Evolutionary conservation across 345 rosid species (phyloP).

Genomic region (Viola odorata): DNA sequence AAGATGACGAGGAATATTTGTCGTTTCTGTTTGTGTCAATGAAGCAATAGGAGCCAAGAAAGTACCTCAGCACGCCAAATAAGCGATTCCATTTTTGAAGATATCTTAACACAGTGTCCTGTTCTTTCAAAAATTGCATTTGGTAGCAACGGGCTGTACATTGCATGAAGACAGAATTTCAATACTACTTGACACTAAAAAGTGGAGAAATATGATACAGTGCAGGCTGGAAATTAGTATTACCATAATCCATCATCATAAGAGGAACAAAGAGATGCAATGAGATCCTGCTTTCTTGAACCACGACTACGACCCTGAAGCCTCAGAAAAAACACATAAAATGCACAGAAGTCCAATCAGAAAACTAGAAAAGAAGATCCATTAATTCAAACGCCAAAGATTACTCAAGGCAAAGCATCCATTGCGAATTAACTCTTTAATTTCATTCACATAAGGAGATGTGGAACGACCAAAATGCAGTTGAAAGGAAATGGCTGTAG

Average conservation of each 20-base stretch:
- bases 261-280: conserved; percentile 45
- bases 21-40: conserved; percentile 2
- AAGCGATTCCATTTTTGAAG: conserved; percentile 56
- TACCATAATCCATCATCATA: conserved; percentile 57
- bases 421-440: too few species aligned
- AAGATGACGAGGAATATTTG: too few species aligned
- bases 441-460: too few species aligned
- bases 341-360: conserved; percentile 10
- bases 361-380: conserved; percentile 10
- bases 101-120: conserved; percentile 48
- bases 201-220: neutral
- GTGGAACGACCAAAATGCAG: too few species aligned
- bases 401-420: neutral
- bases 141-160: conserved; percentile 45
- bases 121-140: conserved; percentile 48
- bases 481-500: too few species aligned
- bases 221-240: conserved; percentile 6
- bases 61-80: conserved; percentile 88
- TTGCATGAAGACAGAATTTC: conserved; percentile 8
- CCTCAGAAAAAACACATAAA: conserved; percentile 11
- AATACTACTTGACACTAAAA: conserved; percentile 1
- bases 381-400: conserved; percentile 8
- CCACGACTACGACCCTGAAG: conserved; percentile 41
- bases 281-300: conserved; percentile 63
- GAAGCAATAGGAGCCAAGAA: conserved; percentile 1